Evolutionary conservation across 2,329 filamentous ascomycete species (phyloP).

Genomic region (Didymellaceae sp.): DNA sequence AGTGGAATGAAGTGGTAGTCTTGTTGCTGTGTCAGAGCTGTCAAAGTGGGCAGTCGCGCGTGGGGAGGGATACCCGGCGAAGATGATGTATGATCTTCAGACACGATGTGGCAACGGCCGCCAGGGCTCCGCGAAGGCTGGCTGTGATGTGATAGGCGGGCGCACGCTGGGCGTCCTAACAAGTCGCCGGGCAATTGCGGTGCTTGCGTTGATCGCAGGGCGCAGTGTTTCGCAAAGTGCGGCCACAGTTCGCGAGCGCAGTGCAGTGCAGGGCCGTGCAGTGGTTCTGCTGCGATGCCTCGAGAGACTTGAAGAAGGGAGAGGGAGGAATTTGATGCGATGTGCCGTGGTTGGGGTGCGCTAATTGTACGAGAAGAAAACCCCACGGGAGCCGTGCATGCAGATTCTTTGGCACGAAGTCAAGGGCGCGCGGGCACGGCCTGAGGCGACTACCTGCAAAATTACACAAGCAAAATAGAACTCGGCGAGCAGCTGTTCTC

Average conservation of each 20-base stretch:
- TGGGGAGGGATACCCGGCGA: conserved; percentile 42
- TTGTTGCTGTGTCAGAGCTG: conserved; percentile 33
- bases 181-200: conserved; percentile 9
- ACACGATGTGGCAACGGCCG: conserved; percentile 41
- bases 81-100: conserved; percentile 41
- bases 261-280: conserved; percentile 11
- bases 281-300: conserved; percentile 14
- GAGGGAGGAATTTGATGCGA: conserved; percentile 18
- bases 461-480: conserved; percentile 7
- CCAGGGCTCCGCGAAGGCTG: conserved; percentile 7
- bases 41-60: conserved; percentile 25
- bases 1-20: conserved; percentile 32
- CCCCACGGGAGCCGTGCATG: conserved; percentile 20
- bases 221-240: neutral
- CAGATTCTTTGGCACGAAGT: conserved; percentile 19
- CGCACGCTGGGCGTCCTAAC: neutral
- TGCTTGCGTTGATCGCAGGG: conserved; percentile 8
- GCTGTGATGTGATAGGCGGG: conserved; percentile 13
- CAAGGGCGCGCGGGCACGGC: conserved; percentile 6
- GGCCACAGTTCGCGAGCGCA: conserved; percentile 16
- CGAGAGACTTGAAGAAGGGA: conserved; percentile 21
- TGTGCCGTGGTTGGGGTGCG: conserved; percentile 20
- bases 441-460: conserved; percentile 5
- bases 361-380: conserved; percentile 15
- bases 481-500: conserved; percentile 5